Conservation (phyloP, 2,329 filamentous ascomycete species). For the Monilinia fructicola region DNA sequence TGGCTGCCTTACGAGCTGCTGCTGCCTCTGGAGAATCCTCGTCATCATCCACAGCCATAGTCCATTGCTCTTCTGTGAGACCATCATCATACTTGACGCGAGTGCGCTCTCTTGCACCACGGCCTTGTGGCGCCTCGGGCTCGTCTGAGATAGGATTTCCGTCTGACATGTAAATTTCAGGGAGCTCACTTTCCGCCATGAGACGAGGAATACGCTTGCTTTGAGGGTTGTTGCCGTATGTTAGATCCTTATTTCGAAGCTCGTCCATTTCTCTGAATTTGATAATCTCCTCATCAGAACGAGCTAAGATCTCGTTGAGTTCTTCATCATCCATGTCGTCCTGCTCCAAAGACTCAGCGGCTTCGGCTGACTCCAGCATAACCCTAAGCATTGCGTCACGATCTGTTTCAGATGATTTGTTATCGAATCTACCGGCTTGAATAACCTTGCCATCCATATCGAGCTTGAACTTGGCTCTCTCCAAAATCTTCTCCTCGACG, state of each 20-base stretch:
- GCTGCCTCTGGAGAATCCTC: conserved; percentile 93
- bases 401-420: conserved; percentile 98
- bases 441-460: conserved; percentile 99
- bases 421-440: conserved; percentile 98
- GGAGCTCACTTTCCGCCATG: conserved; percentile 82
- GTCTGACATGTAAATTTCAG: conserved; percentile 90
- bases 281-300: conserved; percentile 74
- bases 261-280: conserved; percentile 83
- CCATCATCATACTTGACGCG: conserved; percentile 96
- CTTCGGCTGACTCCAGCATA: conserved; percentile 79
- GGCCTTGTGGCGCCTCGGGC: conserved; percentile 73
- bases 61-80: conserved; percentile 97
- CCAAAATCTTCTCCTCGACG: conserved; percentile 97
- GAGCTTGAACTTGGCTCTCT: conserved; percentile 94
- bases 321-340: conserved; percentile 99
- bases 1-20: conserved; percentile 82
- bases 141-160: conserved; percentile 79
- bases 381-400: conserved; percentile 95
- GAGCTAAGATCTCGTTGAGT: conserved; percentile 89
- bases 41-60: conserved; percentile 95
- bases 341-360: conserved; percentile 69
- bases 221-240: conserved; percentile 67
- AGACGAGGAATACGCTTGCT: conserved; percentile 72
- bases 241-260: conserved; percentile 62
- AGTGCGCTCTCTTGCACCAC: conserved; percentile 91